A percentile compares a stretch with the other conserved stretches of the same genome.
Evolutionary conservation across 139 green algal species (phyloP).

Genomic region (Pleodorina starrii): DNA sequence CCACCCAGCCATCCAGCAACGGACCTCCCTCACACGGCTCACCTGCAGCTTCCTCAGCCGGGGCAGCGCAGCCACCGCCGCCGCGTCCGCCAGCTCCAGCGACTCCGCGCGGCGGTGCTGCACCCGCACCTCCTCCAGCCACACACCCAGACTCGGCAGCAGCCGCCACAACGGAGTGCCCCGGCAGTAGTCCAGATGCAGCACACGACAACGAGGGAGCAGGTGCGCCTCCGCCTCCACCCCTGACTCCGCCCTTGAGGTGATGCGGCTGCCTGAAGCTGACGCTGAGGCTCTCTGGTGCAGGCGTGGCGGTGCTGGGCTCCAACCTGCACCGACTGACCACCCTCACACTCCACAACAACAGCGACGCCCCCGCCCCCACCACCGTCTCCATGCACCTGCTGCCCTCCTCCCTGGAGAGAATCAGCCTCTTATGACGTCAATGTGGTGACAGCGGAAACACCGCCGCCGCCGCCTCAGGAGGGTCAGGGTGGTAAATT

Average conservation of each 20-base stretch:
- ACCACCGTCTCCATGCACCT: not conserved
- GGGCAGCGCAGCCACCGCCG: slow-evolving; percentile 30
- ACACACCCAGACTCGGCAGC: not conserved
- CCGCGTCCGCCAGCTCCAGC: slow-evolving; percentile 2
- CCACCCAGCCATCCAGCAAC: too few species aligned
- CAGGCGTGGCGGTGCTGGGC: not conserved
- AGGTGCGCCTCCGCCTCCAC: too few species aligned
- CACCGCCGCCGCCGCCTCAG: too few species aligned
- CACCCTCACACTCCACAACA: slow-evolving; percentile 4
- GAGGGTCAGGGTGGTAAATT: too few species aligned
- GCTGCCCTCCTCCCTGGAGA: not conserved
- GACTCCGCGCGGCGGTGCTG: not conserved
- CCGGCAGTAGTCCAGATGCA: slow-evolving; percentile 26
- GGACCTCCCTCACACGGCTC: too few species aligned
- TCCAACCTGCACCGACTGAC: not conserved
- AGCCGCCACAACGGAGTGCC: not conserved
- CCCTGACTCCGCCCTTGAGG: too few species aligned
- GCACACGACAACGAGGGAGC: not conserved
- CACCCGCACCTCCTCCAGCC: slow-evolving; percentile 23
- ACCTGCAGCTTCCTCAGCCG: slow-evolving; percentile 20
- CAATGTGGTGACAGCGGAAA: too few species aligned
- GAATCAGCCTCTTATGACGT: slow-evolving; percentile 11
- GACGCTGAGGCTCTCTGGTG: not conserved
- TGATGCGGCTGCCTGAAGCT: too few species aligned
- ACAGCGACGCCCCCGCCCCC: slow-evolving; percentile 11